phyloP scores from a whole-genome alignment of 441 rosid genomes.

The Erodium moschatum region DNA sequence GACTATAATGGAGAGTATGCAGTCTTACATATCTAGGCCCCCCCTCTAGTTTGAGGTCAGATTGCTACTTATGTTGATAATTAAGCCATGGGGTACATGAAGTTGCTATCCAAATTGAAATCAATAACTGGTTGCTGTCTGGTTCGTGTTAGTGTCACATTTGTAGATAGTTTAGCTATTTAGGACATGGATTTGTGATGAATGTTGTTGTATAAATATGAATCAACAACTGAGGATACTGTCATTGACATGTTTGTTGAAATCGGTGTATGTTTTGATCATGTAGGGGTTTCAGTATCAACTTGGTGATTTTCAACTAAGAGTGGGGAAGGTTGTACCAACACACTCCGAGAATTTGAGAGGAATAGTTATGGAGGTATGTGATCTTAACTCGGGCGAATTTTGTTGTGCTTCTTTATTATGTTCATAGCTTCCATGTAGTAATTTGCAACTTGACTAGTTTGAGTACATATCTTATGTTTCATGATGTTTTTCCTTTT shows the following conservation, averaged over 20 bases:
- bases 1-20: slow-evolving; percentile 71
- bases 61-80: background rate
- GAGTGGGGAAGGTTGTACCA: slow-evolving; percentile 77
- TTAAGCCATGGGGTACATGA: background rate
- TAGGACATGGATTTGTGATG: background rate
- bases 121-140: background rate
- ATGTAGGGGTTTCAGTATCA: slow-evolving; percentile 74
- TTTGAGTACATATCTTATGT: no score
- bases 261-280: background rate
- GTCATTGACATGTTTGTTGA: no score
- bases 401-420: no score
- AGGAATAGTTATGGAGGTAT: slow-evolving; percentile 86
- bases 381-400: background rate
- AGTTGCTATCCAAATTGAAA: background rate
- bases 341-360: slow-evolving; percentile 70
- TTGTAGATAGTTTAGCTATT: background rate
- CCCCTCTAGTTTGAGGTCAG: slow-evolving; percentile 64
- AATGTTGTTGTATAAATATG: no score
- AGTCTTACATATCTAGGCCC: slow-evolving; percentile 25
- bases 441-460: no score
- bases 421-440: no score
- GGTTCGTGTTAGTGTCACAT: background rate
- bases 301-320: slow-evolving; percentile 70
- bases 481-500: no score
- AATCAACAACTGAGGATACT: no score